Evolutionary conservation across 306 rosid species (phyloP), one percentile per base, ranked within the genome.

Genomic region (Vachellia collinsii): DNA sequence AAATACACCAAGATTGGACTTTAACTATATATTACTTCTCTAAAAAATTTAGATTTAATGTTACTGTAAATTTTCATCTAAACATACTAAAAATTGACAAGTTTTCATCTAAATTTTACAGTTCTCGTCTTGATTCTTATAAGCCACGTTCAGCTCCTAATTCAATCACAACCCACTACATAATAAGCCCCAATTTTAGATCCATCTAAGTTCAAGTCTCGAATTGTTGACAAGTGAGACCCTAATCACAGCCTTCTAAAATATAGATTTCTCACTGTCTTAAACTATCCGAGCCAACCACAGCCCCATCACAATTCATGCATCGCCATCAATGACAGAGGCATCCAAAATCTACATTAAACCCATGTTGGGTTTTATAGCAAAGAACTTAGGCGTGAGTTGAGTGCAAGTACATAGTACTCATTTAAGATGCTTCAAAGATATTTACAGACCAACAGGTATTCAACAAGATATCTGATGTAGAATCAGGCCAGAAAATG

Each of bases 1-100:
- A 77, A 85, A 75, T 64, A 76, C 79, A 84, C 71, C 72, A 69
- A 56, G 48, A 77, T 44, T 42, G 37, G 19, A 77, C 46, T 67
- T 38, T 10, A 41, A 66, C 44, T 66, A 38, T 66, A 37, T 38
- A 67, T 19, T 67, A 39, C 1, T 67, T 38, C 50, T 39, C 48
- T 17, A 6, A 38, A 36, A 14, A 7, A 44, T 44, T 44, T 44
- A 7, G 48, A 7, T 44, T 44, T 7, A 10, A 44, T 44, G 48
- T 10, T 44, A 44, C 48, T 7, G 11, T 44, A 10, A 44, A 44
- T 44, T 44, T 44, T 43, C 69, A 29, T 34, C 14, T 13, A 34
- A 23, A 29, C 19, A 13, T 63, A 63, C 34, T 4, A 29, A 63
- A 29, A 29, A 13, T 56, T 22, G 22, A 44, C 11, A 22, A 23